These are phyloP conservation scores for Zymoseptoria crescenta DNA, from an alignment of 2,329 filamentous ascomycete genomes.

Conservation along the genomic window DNA sequence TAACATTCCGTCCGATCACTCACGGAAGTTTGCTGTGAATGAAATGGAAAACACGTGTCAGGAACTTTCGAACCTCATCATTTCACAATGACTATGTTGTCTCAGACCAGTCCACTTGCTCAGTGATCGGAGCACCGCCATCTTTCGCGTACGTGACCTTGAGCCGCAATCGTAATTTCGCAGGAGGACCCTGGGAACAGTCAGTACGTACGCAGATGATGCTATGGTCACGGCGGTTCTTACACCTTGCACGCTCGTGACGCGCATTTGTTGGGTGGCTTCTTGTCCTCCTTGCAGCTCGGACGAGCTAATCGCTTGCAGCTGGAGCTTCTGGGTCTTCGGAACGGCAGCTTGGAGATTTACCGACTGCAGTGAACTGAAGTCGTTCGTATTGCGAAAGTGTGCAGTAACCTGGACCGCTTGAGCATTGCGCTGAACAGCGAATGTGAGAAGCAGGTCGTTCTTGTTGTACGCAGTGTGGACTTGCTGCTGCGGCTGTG, in stretches of 20 bases:
- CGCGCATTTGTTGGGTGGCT: slow-evolving; percentile 83
- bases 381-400: slow-evolving; percentile 62
- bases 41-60: not conserved
- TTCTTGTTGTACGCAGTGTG: slow-evolving; percentile 81
- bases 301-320: slow-evolving; percentile 78
- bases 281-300: slow-evolving; percentile 71
- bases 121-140: slow-evolving; percentile 62
- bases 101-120: slow-evolving; percentile 97
- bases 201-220: not conserved
- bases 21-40: not conserved
- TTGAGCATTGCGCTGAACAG: slow-evolving; percentile 74
- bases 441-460: slow-evolving; percentile 70
- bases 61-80: not conserved
- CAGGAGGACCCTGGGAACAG: slow-evolving; percentile 54
- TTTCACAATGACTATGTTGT: slow-evolving; percentile 37
- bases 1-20: not conserved
- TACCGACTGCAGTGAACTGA: slow-evolving; percentile 61
- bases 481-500: slow-evolving; percentile 37
- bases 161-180: slow-evolving; percentile 69
- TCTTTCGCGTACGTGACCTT: slow-evolving; percentile 74
- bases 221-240: slow-evolving; percentile 34
- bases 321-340: slow-evolving; percentile 87
- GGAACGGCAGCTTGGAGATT: slow-evolving; percentile 91
- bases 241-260: slow-evolving; percentile 80
- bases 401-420: slow-evolving; percentile 73